Base-by-base conservation (phyloP, 179 eudicot genomes). In the Spinacia oleracea region DNA sequence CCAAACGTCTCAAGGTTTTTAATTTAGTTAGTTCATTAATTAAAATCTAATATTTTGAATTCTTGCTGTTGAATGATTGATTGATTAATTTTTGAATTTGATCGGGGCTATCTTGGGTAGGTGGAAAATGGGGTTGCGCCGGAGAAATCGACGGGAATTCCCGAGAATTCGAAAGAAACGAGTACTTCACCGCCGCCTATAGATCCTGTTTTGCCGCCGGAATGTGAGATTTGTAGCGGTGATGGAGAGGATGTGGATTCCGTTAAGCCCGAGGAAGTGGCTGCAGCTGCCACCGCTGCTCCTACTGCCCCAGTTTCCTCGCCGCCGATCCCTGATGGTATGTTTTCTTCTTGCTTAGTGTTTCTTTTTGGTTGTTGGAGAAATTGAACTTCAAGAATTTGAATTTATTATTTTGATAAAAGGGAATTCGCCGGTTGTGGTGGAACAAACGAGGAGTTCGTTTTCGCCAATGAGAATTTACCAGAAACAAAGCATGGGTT, bases 1-100 rank as follows among this genome's bases (percentile, higher is more conserved):
- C 93, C 9, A 91, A 91, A 65, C 90, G 91, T 9, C 78, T 59
- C 0, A 89, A 91, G 93, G 93, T 91, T 73, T 42, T 34, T n/a
- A n/a, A 42, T 34, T 56, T 27, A 32, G n/a, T 65, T 34, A 20
- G 8, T 38, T 38, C 6, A 38, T 0, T 38, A 38, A 38, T 38
- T 1, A 38, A 38, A 38, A 38, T 38, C 40, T 38, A 38, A 1
- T n/a, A 23, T 42, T 71, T 46, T 70, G 51, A 2, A 8, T 76
- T 63, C 59, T 46, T 25, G 42, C 11, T 50, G 43, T 50, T 77
- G 34, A 59, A 34, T 68, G 62, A 18, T 71, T 70, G 25, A 12
- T 27, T 9, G 20, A 55, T 34, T 31, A 20, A 25, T 25, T 64
- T 64, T 59, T 40, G 43, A 11, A 70, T 77, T 83, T 77, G 77